phyloP scores from a whole-genome alignment of 148 eudicot species.

The Vaccinium macrocarpon region DNA sequence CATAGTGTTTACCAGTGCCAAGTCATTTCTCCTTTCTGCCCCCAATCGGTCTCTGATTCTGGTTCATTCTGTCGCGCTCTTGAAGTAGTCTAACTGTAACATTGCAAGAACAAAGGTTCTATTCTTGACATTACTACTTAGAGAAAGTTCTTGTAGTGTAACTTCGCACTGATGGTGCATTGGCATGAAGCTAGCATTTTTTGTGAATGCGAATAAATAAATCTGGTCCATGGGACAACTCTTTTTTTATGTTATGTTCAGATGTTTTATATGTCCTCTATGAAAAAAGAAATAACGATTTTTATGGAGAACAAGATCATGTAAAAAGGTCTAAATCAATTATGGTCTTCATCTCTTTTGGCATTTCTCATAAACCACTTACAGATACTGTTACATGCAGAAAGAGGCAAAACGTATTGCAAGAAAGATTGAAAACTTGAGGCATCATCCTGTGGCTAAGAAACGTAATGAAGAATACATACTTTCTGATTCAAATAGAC shows the following conservation, averaged over 20 bases:
- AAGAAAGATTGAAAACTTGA: slow-evolving; percentile 48
- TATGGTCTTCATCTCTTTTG: slow-evolving; percentile 8
- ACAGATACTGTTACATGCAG: slow-evolving; percentile 30
- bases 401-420: slow-evolving; percentile 41
- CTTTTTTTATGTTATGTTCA: not conserved
- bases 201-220: not conserved
- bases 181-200: not conserved
- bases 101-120: not conserved
- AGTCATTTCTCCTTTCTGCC: not conserved
- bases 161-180: not conserved
- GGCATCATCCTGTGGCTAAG: slow-evolving; percentile 29
- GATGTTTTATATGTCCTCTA: not conserved
- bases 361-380: not conserved
- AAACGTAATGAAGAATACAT: slow-evolving; percentile 18
- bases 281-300: not conserved
- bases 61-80: not conserved
- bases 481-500: slow-evolving; percentile 36
- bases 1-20: not conserved
- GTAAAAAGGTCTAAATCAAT: not conserved
- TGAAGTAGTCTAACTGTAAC: not conserved
- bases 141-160: not conserved
- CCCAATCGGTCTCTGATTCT: not conserved
- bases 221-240: not conserved
- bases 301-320: not conserved
- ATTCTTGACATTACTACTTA: not conserved